Evolutionary conservation across 2,329 filamentous ascomycete species (phyloP).

Genomic region (Hypoxylon sp.): DNA sequence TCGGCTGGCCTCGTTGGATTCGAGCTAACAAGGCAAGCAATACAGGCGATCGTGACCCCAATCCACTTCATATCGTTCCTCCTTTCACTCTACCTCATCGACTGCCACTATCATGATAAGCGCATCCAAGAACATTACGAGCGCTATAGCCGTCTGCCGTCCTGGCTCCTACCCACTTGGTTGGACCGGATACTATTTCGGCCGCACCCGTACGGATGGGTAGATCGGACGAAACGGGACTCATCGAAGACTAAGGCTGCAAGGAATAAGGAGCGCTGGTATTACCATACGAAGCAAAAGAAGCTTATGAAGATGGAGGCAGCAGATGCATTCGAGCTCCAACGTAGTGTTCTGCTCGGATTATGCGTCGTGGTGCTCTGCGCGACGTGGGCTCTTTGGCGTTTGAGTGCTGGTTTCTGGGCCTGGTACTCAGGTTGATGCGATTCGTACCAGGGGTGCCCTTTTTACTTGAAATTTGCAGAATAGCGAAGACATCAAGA

Average conservation of each 20-base stretch:
- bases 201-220: conserved; percentile 56
- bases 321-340: conserved; percentile 72
- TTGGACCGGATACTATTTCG: conserved; percentile 59
- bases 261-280: conserved; percentile 53
- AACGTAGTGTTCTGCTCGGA: conserved; percentile 65
- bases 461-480: not conserved
- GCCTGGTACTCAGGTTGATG: conserved; percentile 15
- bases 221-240: conserved; percentile 33
- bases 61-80: conserved; percentile 74
- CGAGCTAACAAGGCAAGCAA: conserved; percentile 15
- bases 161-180: conserved; percentile 55
- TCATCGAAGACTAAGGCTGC: conserved; percentile 4
- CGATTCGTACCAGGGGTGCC: not conserved
- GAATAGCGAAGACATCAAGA: not conserved
- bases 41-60: conserved; percentile 69
- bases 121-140: conserved; percentile 57
- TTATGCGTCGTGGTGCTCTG: conserved; percentile 58
- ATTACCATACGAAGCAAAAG: conserved; percentile 69
- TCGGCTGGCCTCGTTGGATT: not conserved
- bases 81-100: conserved; percentile 73
- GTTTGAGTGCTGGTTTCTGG: conserved; percentile 26
- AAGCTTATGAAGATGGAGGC: conserved; percentile 74
- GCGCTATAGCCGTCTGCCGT: conserved; percentile 31
- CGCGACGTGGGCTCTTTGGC: conserved; percentile 51
- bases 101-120: conserved; percentile 67